Percentiles rank a stretch among this genome's conserved stretches.
Conservation (phyloP, 306 rosid species). For the Begonia fuchsioides region DNA sequence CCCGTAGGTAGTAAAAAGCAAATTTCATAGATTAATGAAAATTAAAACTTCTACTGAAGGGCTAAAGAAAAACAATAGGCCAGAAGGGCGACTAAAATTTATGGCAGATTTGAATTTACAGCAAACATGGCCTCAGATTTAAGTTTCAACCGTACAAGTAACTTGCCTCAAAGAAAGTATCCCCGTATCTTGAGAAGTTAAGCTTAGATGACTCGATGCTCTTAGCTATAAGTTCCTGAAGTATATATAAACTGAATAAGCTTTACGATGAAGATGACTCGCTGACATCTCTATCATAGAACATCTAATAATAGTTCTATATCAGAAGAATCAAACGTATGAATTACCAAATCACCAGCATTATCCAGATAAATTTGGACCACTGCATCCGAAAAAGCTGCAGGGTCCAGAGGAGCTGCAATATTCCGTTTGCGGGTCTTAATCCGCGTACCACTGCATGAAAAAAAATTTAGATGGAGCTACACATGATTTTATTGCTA, state of each 20-base stretch:
- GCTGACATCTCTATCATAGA: no score
- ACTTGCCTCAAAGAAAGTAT: constrained; percentile 84
- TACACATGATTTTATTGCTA: no score
- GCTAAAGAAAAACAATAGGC: no score
- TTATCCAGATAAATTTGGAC: constrained; percentile 99
- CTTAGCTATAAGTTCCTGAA: constrained; percentile 79
- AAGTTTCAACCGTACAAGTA: no score
- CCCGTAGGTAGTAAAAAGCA: no score
- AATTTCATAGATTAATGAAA: no score
- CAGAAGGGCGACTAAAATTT: no score
- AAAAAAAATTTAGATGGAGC: not conserved
- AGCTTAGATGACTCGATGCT: constrained; percentile 79
- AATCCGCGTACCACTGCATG: constrained; percentile 98
- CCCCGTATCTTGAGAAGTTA: constrained; percentile 97
- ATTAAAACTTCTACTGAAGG: no score
- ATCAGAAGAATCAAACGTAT: not conserved
- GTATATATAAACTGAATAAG: no score
- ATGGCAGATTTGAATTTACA: no score
- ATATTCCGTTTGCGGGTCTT: constrained; percentile 99
- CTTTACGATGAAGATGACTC: no score
- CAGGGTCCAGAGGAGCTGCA: constrained; percentile 99
- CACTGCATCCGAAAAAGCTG: constrained; percentile 99
- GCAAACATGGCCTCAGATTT: no score
- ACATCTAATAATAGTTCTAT: not conserved
- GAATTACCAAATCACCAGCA: constrained; percentile 98